Percentiles rank a stretch among this genome's conserved stretches.
Evolutionary conservation across 441 rosid genomes (phyloP).

Genomic region (Erodium trifolium): DNA sequence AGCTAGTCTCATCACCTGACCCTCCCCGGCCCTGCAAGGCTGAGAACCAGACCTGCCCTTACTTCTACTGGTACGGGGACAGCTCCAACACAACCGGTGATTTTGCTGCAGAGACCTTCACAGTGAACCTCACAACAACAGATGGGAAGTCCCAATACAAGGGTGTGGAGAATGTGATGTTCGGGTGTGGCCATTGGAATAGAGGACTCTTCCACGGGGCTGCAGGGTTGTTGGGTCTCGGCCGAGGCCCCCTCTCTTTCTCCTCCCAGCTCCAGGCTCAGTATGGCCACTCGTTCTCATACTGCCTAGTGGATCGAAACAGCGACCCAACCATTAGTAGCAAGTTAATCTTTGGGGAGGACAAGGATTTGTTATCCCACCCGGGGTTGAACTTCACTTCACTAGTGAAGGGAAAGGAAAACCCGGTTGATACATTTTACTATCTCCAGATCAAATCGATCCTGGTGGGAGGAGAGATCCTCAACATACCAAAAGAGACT

Average conservation of each 20-base stretch:
- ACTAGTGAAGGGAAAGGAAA: constrained; percentile 49
- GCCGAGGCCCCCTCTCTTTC: constrained; percentile 83
- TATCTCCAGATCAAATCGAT: constrained; percentile 66
- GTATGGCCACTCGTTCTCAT: constrained; percentile 76
- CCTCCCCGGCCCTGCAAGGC: constrained; percentile 55
- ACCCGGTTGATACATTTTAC: constrained; percentile 69
- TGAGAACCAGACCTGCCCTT: constrained; percentile 63
- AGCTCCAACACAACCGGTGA: constrained; percentile 89
- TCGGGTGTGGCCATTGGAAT: constrained; percentile 95
- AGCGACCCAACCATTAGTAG: constrained; percentile 74
- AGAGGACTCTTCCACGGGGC: constrained; percentile 77
- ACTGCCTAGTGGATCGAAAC: constrained; percentile 75
- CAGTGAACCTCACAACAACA: constrained; percentile 54
- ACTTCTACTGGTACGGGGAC: constrained; percentile 86
- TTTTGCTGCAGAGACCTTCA: constrained; percentile 70
- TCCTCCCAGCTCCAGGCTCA: constrained; percentile 74
- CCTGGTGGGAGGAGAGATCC: constrained; percentile 48
- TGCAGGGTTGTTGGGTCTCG: constrained; percentile 73
- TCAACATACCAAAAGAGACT: constrained; percentile 58
- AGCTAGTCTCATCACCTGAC: constrained; percentile 63
- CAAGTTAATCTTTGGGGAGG: constrained; percentile 87
- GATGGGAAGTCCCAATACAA: constrained; percentile 42
- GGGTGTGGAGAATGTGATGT: constrained; percentile 61
- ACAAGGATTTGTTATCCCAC: constrained; percentile 49
- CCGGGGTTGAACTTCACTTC: constrained; percentile 69